Base-by-base conservation (phyloP, 2,329 filamentous ascomycete genomes). In the Endoconidiophora laricicola region DNA sequence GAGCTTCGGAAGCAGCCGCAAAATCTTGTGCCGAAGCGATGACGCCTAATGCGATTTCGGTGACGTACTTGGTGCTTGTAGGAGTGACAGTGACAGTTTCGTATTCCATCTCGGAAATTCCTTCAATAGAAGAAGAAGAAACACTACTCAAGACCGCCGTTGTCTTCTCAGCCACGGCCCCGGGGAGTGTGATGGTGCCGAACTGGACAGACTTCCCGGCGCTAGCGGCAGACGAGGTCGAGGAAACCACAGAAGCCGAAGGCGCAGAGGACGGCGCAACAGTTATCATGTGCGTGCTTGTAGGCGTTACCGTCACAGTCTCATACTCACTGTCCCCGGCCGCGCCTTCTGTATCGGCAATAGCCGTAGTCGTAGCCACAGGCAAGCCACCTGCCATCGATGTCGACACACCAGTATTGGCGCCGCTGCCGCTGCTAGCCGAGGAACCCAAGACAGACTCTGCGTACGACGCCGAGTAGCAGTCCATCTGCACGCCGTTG, bases 401-500 rank as follows among this genome's bases (percentile, higher is more conserved):
- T 16, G 29, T 16, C 22, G 40, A 36, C 20, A 26, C 23, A 22
- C 4, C 24, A 20, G 47, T 3, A 10, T 9, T 2, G 10, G n/a
- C 7, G 9, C n/a, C 10, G 16, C 14, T 2, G 10, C 16, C 7
- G 9, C n/a, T 6, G 29, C n/a, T 22, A 33, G 24, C 10, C 5
- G 24, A 36, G 14, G 16, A 23, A 3, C 68, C 70, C 2, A 78
- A 60, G 6, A 74, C 61, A 3, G 57, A 59, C 40, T 62, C 57
- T 0, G 72, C 74, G 2, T 61, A 60, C 2, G 58, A 57, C 7
- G 60, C 56, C 45, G 69, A 61, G 24, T 63, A 62, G 54, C 76
- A 79, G 2, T 65, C 66, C 22, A 79, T 62, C 48, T 64, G 58
- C 7, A 74, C 70, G 3, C 73, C 74, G 0, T 57, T 57, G 0